Evolutionary conservation across 495 filamentous ascomycete genomes (phyloP), one percentile per base, ranked within the genome.

Genomic region (Cairneyella variabilis): DNA sequence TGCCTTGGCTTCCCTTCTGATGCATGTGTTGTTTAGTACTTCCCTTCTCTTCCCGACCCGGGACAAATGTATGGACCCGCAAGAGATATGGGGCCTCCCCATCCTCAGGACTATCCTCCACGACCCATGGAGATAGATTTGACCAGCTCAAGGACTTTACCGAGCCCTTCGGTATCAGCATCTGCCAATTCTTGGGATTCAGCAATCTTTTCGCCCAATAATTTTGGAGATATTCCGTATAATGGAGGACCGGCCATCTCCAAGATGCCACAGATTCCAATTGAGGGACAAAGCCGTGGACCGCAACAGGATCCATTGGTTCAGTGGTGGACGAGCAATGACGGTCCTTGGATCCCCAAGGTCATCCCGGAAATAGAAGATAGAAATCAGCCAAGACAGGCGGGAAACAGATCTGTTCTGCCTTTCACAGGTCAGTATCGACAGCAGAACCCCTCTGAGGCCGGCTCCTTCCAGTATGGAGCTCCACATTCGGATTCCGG

Each of bases 401-500:
- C 23, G 41, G 53, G 54, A 54, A 48, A 57, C 45, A 49, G 53
- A 38, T 42, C 21, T 17, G 23, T 30, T 0, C 6, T 51, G 9
- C 16, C 58, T 16, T 45, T 47, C 44, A 44, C 50, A 45, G 46
- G 44, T 34, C 51, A 55, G 11, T 63, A 65, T 40, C 47, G 64
- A 45, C 53, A 61, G 26, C 47, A 62, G 14, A 68, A 65, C 11
- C 64, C 67, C 8, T 86, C 83, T 2, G 84, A 87, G 48, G 72
- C 68, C 39, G 83, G 74, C 26, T 81, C 78, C 18, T 70, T 80
- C 50, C 70, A 67, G 32, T 75, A 73, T 26, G 70, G 72, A 14
- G 68, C 71, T 9, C 68, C 71, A 14, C 53, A 46, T 2, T 78
- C 75, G 1, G 85, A 89, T 60, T 88, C 85, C 6, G 84, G 79